Conservation (phyloP, 2,329 filamentous ascomycete species). For the Aspergillus sp. region DNA sequence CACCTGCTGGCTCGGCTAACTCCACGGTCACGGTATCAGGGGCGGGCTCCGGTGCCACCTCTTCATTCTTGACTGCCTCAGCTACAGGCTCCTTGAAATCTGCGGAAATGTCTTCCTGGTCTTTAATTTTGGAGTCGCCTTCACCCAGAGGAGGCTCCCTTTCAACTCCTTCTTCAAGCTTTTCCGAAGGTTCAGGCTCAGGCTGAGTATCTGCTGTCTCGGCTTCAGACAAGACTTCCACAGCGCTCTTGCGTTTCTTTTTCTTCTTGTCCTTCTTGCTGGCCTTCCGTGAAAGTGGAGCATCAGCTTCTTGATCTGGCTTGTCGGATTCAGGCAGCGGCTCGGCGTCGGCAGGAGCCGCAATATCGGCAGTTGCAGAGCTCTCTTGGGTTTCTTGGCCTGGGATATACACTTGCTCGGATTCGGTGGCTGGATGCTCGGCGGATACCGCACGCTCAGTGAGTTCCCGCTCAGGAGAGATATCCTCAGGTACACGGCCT, state of each 20-base stretch:
- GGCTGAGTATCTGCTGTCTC: conserved; percentile 8
- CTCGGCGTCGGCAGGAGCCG: not conserved
- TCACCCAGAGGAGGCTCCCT: conserved; percentile 13
- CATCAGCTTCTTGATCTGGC: conserved; percentile 8
- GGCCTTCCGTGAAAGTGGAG: conserved; percentile 14
- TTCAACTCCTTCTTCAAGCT: not conserved
- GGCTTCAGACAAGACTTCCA: conserved; percentile 1
- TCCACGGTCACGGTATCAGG: not conserved
- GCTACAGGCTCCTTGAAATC: not conserved
- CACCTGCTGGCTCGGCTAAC: not conserved
- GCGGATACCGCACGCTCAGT: not conserved
- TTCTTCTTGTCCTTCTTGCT: conserved; percentile 26
- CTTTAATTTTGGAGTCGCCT: conserved; percentile 14
- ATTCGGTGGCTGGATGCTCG: not conserved
- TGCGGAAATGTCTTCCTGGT: not conserved
- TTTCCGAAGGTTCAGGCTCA: conserved; percentile 6
- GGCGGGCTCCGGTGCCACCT: not conserved
- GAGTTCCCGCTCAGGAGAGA: not conserved
- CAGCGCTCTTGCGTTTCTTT: conserved; percentile 19
- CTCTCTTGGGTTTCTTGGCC: not conserved
- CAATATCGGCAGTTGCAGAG: not conserved
- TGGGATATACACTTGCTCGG: not conserved
- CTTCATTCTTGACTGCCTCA: not conserved
- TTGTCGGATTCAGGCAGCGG: not conserved
- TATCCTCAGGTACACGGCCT: not conserved